Percentiles rank a stretch among this genome's conserved stretches.
These are phyloP conservation scores for Pichia sp. DNA, from an alignment of 1,139 yeast genomes.

Conservation along the genomic window DNA sequence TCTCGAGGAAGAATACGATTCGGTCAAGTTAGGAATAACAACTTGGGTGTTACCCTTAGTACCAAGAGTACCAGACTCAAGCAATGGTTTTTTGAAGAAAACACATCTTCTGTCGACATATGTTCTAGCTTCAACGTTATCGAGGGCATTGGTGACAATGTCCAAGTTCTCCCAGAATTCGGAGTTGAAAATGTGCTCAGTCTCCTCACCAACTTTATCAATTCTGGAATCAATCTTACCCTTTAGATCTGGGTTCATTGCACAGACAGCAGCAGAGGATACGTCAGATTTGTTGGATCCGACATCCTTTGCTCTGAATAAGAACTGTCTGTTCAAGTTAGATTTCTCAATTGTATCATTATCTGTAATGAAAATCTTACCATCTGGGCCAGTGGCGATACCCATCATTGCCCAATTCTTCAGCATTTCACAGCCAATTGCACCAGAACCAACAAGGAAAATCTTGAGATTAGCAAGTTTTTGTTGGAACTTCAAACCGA, in stretches of 20 bases:
- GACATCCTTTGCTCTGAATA: conserved; percentile 91
- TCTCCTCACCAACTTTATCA: conserved; percentile 91
- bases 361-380: conserved; percentile 81
- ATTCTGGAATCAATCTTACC: conserved; percentile 71
- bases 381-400: conserved; percentile 84
- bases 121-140: conserved; percentile 95
- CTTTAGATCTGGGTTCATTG: conserved; percentile 75
- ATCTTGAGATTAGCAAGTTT: conserved; percentile 68
- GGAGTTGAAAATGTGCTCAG: conserved; percentile 81
- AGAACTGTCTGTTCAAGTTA: conserved; percentile 90
- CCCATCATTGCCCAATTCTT: conserved; percentile 99
- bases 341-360: conserved; percentile 94
- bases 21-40: conserved; percentile 86
- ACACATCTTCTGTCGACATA: conserved; percentile 97
- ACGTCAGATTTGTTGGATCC: conserved; percentile 88
- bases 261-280: conserved; percentile 77
- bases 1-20: conserved; percentile 90
- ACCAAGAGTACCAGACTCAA: conserved; percentile 96
- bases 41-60: conserved; percentile 99
- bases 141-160: conserved; percentile 92
- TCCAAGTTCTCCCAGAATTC: conserved; percentile 81
- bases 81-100: conserved; percentile 80
- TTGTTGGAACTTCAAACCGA: conserved; percentile 74
- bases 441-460: conserved; percentile 96
- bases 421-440: conserved; percentile 98